phyloP scores from a whole-genome alignment of 441 rosid genomes.

The Metrosideros polymorpha region DNA sequence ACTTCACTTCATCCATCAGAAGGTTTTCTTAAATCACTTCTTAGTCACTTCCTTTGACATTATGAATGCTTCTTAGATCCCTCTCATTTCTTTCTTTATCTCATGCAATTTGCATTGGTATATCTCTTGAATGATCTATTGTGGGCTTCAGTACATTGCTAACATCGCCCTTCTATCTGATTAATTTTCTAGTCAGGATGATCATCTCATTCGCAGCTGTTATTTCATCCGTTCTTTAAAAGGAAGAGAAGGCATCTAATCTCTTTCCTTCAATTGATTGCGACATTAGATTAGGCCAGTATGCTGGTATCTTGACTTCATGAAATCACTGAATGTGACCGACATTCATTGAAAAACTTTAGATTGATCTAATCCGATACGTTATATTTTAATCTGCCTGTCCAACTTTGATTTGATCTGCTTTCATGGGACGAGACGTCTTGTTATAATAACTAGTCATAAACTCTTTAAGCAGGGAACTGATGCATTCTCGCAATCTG shows the following conservation, averaged over 20 bases:
- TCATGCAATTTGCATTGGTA: background rate
- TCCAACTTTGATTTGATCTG: background rate
- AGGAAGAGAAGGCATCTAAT: background rate
- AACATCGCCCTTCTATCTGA: background rate
- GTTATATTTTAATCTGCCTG: background rate
- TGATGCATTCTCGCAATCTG: conserved; percentile 93
- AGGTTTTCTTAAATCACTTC: background rate
- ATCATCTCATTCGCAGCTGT: background rate
- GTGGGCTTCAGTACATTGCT: background rate
- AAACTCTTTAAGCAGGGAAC: conserved; percentile 36
- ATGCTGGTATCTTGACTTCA: background rate
- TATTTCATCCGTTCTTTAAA: background rate
- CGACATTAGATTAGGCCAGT: background rate
- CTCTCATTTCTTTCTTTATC: background rate
- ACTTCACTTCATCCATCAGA: background rate
- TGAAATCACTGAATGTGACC: background rate
- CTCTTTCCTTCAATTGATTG: background rate
- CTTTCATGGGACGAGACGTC: background rate
- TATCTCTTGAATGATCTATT: background rate
- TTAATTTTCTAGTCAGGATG: background rate
- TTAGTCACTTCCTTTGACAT: background rate
- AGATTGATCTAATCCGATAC: background rate
- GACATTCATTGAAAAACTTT: background rate
- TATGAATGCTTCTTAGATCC: background rate
- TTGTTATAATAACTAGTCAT: background rate